Base-by-base conservation (phyloP, 768 basidiomycete species). In the Mycena latifolia region DNA sequence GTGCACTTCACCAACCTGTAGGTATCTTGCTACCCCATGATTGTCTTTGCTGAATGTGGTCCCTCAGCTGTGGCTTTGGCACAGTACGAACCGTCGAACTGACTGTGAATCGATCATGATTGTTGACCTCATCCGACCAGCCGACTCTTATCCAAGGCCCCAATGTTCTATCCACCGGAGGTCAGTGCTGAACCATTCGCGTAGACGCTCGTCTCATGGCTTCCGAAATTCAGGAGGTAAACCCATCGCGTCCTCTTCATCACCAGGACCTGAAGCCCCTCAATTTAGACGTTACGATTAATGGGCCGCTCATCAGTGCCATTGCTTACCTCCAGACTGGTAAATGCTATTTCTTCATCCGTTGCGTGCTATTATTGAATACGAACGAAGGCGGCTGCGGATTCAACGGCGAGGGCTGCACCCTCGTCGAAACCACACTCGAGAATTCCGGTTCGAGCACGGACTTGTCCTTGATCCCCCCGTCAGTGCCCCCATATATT, bases 331-430 rank as follows among this genome's bases (percentile, higher is more conserved):
- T 76, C n/a, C 54, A 67, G 35, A 45, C 24, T 27, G 56, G 29
- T 57, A 22, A 18, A 22, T 10, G 25, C 45, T 14, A 35, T 20
- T 15, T 20, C 25, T 48, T 24, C 14, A 25, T 35, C 33, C 14
- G 33, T 14, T 35, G 33, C 6, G 6, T 14, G 14, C 14, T 35
- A 2, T 27, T 25, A 58, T 43, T 14, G 55, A 60, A 51, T 59
- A 56, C 67, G n/a, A n/a, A n/a, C 50, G 55, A 43, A 73, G 78
- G 78, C 11, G 35, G 29, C 18, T 80, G 79, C 43, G 77, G 77
- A 2, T 74, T 75, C 62, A 78, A 79, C 56, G 80, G 80, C 5
- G 80, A 81, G 55, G 69, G 75, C 5, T 81, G 80, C 69, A 77
- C 76, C 20, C 47, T 76, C 18, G 65, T 81, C 24, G 79, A 80